Evolutionary conservation across 2,329 filamentous ascomycete genomes (phyloP).

Genomic region (Huntiella savannae): DNA sequence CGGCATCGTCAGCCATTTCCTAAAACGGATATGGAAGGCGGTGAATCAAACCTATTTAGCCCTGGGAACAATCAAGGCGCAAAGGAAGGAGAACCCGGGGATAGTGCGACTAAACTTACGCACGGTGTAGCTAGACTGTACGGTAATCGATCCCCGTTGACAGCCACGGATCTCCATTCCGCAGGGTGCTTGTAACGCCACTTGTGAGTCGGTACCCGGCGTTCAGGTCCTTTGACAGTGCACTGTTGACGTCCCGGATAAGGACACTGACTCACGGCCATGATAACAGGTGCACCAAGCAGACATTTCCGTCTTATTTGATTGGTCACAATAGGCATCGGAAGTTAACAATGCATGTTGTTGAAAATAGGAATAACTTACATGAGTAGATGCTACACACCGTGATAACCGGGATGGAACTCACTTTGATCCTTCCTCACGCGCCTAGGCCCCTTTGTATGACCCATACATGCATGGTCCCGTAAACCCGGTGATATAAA

Average conservation of each 20-base stretch:
- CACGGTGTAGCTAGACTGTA: constrained; percentile 2
- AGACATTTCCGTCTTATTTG: too few relatives aligned
- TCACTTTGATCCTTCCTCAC: not conserved
- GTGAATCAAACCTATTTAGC: constrained; percentile 1
- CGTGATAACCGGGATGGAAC: not conserved
- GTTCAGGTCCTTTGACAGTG: too few relatives aligned
- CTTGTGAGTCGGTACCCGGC: too few relatives aligned
- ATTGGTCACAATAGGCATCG: too few relatives aligned
- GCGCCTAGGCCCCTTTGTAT: not conserved
- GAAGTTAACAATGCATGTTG: too few relatives aligned
- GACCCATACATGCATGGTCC: not conserved
- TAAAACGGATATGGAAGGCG: constrained; percentile 7
- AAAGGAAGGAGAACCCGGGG: not conserved
- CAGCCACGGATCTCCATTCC: not conserved
- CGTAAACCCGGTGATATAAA: not conserved
- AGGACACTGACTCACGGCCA: too few relatives aligned
- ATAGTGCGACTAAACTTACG: not conserved
- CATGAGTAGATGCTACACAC: too few relatives aligned
- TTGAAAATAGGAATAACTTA: too few relatives aligned
- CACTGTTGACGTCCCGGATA: too few relatives aligned
- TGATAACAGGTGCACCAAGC: too few relatives aligned
- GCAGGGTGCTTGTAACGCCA: too few relatives aligned
- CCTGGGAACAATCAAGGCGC: not conserved
- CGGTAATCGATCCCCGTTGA: constrained; percentile 3
- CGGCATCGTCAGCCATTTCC: constrained; percentile 16